Base-by-base conservation (phyloP, 257 asterid genomes). In the Solanum piurae region DNA sequence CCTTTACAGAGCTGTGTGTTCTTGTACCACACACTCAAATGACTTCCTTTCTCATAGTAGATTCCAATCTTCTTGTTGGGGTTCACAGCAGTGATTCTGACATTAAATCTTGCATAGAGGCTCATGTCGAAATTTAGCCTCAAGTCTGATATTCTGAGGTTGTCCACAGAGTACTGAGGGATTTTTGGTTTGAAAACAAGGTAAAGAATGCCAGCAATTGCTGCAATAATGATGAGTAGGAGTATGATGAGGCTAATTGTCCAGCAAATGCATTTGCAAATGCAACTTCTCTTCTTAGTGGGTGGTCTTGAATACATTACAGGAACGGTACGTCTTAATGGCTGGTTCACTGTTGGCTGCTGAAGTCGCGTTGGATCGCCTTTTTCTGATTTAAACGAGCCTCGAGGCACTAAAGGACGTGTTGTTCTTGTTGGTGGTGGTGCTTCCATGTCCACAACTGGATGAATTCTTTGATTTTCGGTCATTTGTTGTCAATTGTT, bases 1-100 rank as follows among this genome's bases (percentile, higher is more conserved):
- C 98, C 99, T 80, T 92, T 94, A 86, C 99, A 95, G 60, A 95
- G 95, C 21, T 92, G 90, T 6, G 94, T 95, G 87, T 76, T 91
- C 86, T 88, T 92, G 94, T 96, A 94, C 99, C 99, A 96, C 9
- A 94, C 96, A 33, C 94, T 95, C 91, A 96, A 73, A 77, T 84
- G 94, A 88, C 98, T 95, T 68, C 99, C 99, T 87, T 89, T 91
- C 91, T 95, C 96, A 20, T 95, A 96, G 92, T 95, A 93, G n/a
- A 96, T 94, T 8, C 99, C 98, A 34, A 96, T 95, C 91, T 93
- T 95, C 77, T 94, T 91, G 89, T 96, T 96, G 3, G 98, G 98
- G 89, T 95, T 96, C 5, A 87, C 91, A 3, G 98, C 92, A 7
- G 94, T 95, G 93, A 96, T 92, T 93, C 92, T 91, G 69, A 94